Conservation (phyloP, 192 early-diverging fungal genomes). For the Coemansia sp. region DNA sequence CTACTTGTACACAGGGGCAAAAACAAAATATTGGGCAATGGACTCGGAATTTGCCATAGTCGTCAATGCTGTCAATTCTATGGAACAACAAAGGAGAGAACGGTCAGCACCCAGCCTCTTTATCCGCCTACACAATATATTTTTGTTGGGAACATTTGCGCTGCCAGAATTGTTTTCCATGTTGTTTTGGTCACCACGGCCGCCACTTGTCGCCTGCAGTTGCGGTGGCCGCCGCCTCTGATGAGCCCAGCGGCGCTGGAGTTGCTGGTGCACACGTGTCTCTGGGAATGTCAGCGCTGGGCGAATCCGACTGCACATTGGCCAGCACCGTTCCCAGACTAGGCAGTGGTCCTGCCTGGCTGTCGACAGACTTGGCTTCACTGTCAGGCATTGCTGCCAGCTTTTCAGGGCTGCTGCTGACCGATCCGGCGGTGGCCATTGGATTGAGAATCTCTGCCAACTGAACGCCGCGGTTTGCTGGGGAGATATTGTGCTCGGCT, state of each 20-base stretch:
- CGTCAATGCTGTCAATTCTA: not conserved
- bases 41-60: not conserved
- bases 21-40: not conserved
- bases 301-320: constrained; percentile 17
- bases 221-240: constrained; percentile 12
- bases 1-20: constrained; percentile 1
- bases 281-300: constrained; percentile 1
- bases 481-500: constrained; percentile 13
- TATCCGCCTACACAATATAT: not conserved
- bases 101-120: not conserved
- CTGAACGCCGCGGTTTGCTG: constrained; percentile 19
- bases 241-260: constrained; percentile 3
- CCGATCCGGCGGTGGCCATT: constrained; percentile 1
- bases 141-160: constrained; percentile 2
- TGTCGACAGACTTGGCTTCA: not conserved
- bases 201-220: constrained; percentile 42
- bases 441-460: constrained; percentile 49
- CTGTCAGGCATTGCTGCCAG: not conserved
- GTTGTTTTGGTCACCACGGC: constrained; percentile 30
- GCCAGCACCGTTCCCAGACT: constrained; percentile 43
- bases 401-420: not conserved
- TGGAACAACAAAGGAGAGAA: not conserved
- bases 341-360: constrained; percentile 38
- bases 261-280: not conserved
- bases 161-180: not conserved